phyloP scores from a whole-genome alignment of 2,329 filamentous ascomycete species.

The Aspergillus transmontanensis region DNA sequence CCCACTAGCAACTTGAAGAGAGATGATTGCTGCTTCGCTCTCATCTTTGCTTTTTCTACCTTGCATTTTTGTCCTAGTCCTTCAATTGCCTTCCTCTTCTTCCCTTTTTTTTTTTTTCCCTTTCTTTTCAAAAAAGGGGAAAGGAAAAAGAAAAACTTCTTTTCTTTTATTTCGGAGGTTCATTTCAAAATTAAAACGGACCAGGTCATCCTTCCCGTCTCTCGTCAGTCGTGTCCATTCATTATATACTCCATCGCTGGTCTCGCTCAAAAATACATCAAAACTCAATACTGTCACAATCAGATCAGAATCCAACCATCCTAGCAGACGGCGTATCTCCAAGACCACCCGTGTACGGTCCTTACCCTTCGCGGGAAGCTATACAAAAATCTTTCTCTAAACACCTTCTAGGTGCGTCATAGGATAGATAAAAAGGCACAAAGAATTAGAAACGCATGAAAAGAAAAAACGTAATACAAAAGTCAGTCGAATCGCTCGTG shows the following conservation, averaged over 20 bases:
- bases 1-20: not conserved
- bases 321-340: not conserved
- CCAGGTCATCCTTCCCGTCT: not conserved
- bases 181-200: not conserved
- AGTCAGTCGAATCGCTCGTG: not conserved
- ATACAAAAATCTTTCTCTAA: not conserved
- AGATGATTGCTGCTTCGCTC: not conserved
- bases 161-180: not conserved
- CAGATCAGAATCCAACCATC: not conserved
- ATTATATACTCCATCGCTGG: not conserved
- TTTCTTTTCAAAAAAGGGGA: too few species aligned
- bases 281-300: not conserved
- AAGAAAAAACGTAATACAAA: not conserved
- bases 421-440: not conserved
- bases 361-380: not conserved
- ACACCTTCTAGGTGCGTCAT: not conserved
- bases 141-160: not conserved
- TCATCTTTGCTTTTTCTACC: not conserved
- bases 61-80: not conserved
- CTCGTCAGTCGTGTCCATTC: not conserved
- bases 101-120: too few species aligned
- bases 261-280: conserved; percentile 1
- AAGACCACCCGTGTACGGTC: not conserved
- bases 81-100: not conserved
- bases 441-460: not conserved